Percentiles rank a stretch among this genome's conserved stretches.
phyloP scores from a whole-genome alignment of 495 filamentous ascomycete species.

The Annulohypoxylon nitens region DNA sequence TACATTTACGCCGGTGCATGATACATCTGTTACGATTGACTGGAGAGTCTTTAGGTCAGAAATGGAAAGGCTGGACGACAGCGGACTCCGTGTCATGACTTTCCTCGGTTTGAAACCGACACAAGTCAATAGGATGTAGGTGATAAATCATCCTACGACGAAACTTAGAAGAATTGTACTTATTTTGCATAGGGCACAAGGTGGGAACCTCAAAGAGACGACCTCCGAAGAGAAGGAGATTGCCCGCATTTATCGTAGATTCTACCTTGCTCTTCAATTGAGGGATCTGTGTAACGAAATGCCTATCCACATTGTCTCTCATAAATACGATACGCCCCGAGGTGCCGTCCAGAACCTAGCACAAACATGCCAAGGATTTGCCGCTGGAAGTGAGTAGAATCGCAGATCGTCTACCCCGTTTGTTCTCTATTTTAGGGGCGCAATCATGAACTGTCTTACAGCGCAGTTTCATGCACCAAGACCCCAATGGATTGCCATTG shows the following conservation, averaged over 20 bases:
- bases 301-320: slow-evolving; percentile 76
- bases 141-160: not conserved
- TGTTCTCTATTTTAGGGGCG: slow-evolving; percentile 8
- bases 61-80: slow-evolving; percentile 77
- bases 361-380: slow-evolving; percentile 83
- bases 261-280: slow-evolving; percentile 84
- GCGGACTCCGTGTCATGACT: slow-evolving; percentile 74
- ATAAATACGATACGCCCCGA: slow-evolving; percentile 76
- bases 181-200: slow-evolving; percentile 71
- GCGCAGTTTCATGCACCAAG: not conserved
- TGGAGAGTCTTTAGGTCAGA: slow-evolving; percentile 81
- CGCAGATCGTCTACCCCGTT: not conserved
- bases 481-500: slow-evolving; percentile 6
- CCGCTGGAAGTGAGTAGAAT: slow-evolving; percentile 68
- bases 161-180: slow-evolving; percentile 32
- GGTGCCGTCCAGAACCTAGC: slow-evolving; percentile 79
- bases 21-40: slow-evolving; percentile 68
- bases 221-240: slow-evolving; percentile 70
- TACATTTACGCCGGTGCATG: slow-evolving; percentile 80
- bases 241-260: slow-evolving; percentile 77
- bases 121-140: slow-evolving; percentile 78
- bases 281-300: slow-evolving; percentile 85
- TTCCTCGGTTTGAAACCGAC: slow-evolving; percentile 78
- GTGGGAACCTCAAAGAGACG: slow-evolving; percentile 74
- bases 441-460: not conserved